These are phyloP conservation scores for Silene conica DNA, from an alignment of 148 eudicot genomes.

Conservation along the genomic window DNA sequence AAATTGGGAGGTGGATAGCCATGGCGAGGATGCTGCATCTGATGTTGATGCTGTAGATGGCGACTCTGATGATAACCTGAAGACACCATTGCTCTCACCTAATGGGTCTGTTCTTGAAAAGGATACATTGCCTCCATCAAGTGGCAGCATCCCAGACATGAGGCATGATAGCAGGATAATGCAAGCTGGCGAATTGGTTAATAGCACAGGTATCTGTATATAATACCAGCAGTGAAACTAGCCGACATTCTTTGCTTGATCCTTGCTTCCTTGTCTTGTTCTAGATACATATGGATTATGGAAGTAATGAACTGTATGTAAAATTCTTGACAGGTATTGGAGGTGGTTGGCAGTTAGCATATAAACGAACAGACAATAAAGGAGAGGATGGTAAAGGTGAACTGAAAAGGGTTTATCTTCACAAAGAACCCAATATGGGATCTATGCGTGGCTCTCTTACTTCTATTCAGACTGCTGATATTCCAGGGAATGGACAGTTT, in stretches of 20 bases:
- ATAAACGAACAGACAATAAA: slow-evolving; percentile 47
- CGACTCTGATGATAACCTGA: slow-evolving; percentile 60
- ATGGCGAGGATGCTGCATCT: too few species aligned
- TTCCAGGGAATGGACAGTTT: slow-evolving; percentile 35
- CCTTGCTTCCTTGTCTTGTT: too few species aligned
- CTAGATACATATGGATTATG: too few species aligned
- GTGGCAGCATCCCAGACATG: slow-evolving; percentile 43
- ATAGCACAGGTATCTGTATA: slow-evolving; percentile 1
- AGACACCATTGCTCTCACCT: slow-evolving; percentile 59
- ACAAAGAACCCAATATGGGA: slow-evolving; percentile 33
- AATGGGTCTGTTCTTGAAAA: slow-evolving; percentile 54
- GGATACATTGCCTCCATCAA: slow-evolving; percentile 37
- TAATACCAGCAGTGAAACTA: too few species aligned
- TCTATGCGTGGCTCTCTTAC: slow-evolving; percentile 50
- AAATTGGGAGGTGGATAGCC: slow-evolving; percentile 34
- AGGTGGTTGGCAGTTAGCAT: slow-evolving; percentile 70
- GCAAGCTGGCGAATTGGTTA: slow-evolving; percentile 43
- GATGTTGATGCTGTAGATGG: slow-evolving; percentile 35
- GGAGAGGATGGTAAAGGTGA: slow-evolving; percentile 50
- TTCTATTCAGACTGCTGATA: slow-evolving; percentile 40
- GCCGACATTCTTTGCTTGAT: too few species aligned
- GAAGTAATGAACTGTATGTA: too few species aligned
- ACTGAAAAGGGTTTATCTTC: slow-evolving; percentile 53
- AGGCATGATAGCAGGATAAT: slow-evolving; percentile 47
- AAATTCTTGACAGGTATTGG: slow-evolving; percentile 36